A percentile compares a stretch with the other conserved stretches of the same genome.
phyloP scores from a whole-genome alignment of 139 green algal species.

The Choricystis sp. region DNA sequence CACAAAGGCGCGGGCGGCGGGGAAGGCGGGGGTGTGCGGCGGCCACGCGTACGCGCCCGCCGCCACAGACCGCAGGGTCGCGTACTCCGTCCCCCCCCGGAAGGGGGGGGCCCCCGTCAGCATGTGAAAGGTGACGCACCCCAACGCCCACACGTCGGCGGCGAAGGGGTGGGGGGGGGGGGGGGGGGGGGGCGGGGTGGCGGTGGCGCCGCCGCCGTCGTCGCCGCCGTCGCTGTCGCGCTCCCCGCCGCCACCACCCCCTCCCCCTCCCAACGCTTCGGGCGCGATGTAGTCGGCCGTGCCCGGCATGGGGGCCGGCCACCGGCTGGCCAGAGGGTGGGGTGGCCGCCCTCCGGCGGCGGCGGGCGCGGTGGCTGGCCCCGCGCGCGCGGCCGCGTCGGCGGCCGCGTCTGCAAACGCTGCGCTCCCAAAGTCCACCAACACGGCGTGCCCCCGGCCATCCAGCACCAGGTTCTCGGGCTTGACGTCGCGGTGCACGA shows the following conservation, averaged over 20 bases:
- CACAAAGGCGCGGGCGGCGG: background rate
- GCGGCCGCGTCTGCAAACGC: background rate
- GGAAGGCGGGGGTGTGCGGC: background rate
- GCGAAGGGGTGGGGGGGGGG: conserved; percentile 20
- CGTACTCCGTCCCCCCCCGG: background rate
- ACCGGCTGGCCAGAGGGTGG: background rate
- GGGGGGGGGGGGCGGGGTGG: conserved; percentile 21
- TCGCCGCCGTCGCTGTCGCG: background rate
- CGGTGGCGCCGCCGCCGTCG: background rate
- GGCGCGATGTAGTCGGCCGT: conserved; percentile 57
- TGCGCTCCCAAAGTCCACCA: conserved; percentile 74
- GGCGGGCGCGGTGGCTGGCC: background rate
- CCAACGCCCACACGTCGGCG: conserved; percentile 43
- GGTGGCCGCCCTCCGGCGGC: background rate
- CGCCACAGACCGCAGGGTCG: background rate
- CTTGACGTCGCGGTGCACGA: conserved; percentile 53
- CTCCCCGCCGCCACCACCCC: background rate
- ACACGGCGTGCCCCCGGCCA: conserved; percentile 45
- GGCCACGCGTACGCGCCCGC: background rate
- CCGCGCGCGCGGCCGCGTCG: too few species aligned
- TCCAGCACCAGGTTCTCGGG: conserved; percentile 74
- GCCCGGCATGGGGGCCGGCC: conserved; percentile 39
- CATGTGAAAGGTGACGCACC: conserved; percentile 36
- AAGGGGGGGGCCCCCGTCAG: conserved; percentile 4
- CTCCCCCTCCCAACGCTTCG: conserved; percentile 33